Conservation (phyloP, 495 filamentous ascomycete genomes). For the Tuber borchii region DNA sequence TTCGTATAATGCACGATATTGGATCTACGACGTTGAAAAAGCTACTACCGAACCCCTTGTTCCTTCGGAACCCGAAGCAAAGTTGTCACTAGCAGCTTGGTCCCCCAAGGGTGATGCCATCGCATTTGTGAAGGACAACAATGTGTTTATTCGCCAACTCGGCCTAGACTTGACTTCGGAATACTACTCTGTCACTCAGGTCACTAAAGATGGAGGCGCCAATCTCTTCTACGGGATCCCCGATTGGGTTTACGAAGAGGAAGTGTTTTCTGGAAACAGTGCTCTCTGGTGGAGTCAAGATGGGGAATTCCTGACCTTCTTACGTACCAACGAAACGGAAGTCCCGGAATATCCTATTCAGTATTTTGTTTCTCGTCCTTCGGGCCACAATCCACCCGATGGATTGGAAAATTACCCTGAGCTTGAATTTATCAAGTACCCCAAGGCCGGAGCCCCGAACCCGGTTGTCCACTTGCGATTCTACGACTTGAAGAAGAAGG, state of each 20-base stretch:
- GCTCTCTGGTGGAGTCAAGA: constrained; percentile 93
- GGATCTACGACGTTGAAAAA: constrained; percentile 84
- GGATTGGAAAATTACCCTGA: constrained; percentile 90
- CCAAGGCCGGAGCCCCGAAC: constrained; percentile 90
- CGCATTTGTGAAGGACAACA: constrained; percentile 79
- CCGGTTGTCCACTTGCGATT: constrained; percentile 80
- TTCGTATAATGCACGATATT: constrained; percentile 77
- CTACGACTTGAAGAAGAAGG: constrained; percentile 73
- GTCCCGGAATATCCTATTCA: constrained; percentile 93
- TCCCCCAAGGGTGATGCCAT: constrained; percentile 79
- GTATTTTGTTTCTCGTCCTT: constrained; percentile 84
- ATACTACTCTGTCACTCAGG: constrained; percentile 52
- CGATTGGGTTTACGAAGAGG: constrained; percentile 98
- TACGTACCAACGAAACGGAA: constrained; percentile 83
- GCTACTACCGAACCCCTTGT: constrained; percentile 75
- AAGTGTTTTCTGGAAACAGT: constrained; percentile 73
- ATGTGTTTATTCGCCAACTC: constrained; percentile 73
- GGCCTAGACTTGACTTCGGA: constrained; percentile 46
- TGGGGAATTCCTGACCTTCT: constrained; percentile 79
- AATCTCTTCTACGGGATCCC: constrained; percentile 95
- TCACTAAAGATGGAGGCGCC: constrained; percentile 78
- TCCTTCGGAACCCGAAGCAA: constrained; percentile 56
- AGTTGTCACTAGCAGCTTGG: constrained; percentile 82
- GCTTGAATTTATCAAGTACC: constrained; percentile 87
- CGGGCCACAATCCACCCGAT: constrained; percentile 60